phyloP scores from a whole-genome alignment of 352 stramenopile species.

The Blastocystis sp. region DNA sequence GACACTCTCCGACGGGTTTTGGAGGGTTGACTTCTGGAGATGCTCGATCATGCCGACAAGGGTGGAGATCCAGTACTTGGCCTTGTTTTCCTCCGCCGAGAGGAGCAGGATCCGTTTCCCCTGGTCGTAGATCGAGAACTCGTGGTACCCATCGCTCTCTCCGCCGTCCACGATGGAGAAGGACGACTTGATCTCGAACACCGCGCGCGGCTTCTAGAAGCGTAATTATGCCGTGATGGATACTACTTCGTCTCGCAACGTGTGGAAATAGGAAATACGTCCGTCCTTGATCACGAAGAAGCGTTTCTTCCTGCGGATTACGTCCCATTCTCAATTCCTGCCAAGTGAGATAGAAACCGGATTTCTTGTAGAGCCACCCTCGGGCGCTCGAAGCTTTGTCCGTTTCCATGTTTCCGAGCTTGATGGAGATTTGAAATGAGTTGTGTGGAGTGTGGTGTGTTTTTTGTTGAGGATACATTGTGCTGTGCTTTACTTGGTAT shows the following conservation, averaged over 20 bases:
- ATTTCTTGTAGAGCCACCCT: conserved; percentile 53
- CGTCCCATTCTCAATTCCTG: not conserved
- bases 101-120: conserved; percentile 32
- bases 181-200: not conserved
- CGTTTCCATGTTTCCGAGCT: no score
- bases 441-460: no score
- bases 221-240: not conserved
- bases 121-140: conserved; percentile 47
- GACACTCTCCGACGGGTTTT: not conserved
- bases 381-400: not conserved
- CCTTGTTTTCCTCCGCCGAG: conserved; percentile 44
- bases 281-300: conserved; percentile 38
- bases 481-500: no score
- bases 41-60: not conserved
- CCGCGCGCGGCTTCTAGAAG: conserved; percentile 6
- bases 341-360: not conserved
- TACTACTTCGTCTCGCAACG: conserved; percentile 4
- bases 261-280: conserved; percentile 28
- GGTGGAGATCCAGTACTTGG: conserved; percentile 38
- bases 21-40: not conserved
- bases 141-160: not conserved
- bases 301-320: conserved; percentile 21
- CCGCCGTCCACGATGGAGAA: conserved; percentile 13
- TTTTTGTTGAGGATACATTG: no score
- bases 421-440: not conserved